Evolutionary conservation across 73 alveolate genomes (phyloP).

Genomic region (Paramecium octaurelia): DNA sequence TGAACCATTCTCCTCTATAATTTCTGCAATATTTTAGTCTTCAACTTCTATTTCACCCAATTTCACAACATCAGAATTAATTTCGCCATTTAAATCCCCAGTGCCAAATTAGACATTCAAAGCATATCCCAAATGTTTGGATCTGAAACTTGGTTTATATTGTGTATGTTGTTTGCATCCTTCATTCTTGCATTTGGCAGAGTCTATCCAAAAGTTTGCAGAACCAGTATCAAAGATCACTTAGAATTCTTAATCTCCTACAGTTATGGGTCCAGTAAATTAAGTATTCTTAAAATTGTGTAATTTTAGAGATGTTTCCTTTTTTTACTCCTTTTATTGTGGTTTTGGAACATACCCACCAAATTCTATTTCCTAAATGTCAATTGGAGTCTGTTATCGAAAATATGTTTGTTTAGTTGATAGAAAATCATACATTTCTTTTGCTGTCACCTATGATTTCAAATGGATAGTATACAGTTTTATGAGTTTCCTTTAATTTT

Average conservation of each 20-base stretch:
- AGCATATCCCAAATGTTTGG: conserved; percentile 42
- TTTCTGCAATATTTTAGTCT: conserved; percentile 72
- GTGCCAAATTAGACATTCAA: conserved; percentile 58
- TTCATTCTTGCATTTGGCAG: conserved; percentile 57
- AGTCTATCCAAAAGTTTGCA: conserved; percentile 70
- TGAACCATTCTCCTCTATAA: conserved; percentile 72
- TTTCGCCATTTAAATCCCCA: conserved; percentile 68
- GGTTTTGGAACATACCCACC: background rate
- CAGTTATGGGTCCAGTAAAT: conserved; percentile 63
- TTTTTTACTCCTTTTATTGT: background rate
- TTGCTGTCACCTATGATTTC: background rate
- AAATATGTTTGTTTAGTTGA: conserved; percentile 43
- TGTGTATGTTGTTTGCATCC: conserved; percentile 60
- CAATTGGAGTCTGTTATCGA: background rate
- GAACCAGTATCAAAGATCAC: conserved; percentile 85
- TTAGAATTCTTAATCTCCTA: conserved; percentile 70
- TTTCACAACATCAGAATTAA: conserved; percentile 62
- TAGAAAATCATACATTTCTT: conserved; percentile 40
- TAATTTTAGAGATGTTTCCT: background rate
- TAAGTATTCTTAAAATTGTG: conserved; percentile 57
- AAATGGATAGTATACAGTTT: background rate
- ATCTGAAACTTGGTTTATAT: conserved; percentile 53
- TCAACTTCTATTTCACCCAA: conserved; percentile 64
- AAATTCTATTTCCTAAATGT: background rate
- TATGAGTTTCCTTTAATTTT: background rate